These are phyloP conservation scores for Adansonia grandidieri DNA, from an alignment of 441 rosid species.

Conservation along the genomic window DNA sequence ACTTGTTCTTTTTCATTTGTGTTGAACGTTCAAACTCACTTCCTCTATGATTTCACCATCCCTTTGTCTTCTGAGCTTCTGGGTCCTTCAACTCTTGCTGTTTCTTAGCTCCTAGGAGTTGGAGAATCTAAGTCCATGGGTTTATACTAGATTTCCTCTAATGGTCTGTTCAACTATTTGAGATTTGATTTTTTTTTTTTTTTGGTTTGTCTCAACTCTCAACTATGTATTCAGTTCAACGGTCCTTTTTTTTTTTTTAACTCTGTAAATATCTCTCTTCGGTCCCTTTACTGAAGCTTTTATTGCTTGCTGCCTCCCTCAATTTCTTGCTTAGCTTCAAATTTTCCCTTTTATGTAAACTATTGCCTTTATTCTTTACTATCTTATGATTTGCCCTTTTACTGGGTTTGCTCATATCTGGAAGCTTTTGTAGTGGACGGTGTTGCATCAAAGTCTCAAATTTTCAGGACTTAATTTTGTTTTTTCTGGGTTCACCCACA, in stretches of 20 bases:
- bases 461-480: conserved; percentile 21
- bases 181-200: conserved; percentile 16
- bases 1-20: background rate
- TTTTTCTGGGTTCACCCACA: conserved; percentile 47
- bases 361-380: conserved; percentile 23
- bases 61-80: conserved; percentile 2
- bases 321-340: conserved; percentile 8
- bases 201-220: conserved; percentile 17
- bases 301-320: conserved; percentile 2
- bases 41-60: conserved; percentile 26
- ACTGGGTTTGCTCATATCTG: conserved; percentile 33
- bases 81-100: background rate
- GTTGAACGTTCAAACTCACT: background rate
- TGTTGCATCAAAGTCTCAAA: conserved; percentile 23
- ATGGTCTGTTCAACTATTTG: conserved; percentile 15
- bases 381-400: conserved; percentile 25
- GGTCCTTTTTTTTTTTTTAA: background rate
- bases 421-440: conserved; percentile 13
- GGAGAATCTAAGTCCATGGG: conserved; percentile 9
- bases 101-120: background rate
- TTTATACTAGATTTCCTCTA: background rate
- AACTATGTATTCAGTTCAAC: background rate
- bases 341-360: conserved; percentile 18
- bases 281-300: background rate
- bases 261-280: background rate